Percentiles rank a stretch among this genome's conserved stretches.
These are phyloP conservation scores for Panicum hallii DNA, from an alignment of 202 grass and related monocot species.

Conservation along the genomic window DNA sequence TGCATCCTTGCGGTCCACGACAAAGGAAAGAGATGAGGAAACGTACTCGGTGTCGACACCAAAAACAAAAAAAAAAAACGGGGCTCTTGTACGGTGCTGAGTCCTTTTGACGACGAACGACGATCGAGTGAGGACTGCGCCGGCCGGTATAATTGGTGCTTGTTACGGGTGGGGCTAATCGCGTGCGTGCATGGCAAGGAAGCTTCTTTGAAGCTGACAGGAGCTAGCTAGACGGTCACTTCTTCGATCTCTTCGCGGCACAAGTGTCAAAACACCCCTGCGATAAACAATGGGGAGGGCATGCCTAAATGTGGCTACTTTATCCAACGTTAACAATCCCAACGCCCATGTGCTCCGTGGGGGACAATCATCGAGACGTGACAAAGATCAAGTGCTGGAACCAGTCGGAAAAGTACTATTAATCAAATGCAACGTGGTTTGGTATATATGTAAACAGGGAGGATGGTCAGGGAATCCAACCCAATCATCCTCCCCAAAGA, in stretches of 20 bases:
- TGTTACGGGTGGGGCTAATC: not conserved
- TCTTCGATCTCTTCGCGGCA: not conserved
- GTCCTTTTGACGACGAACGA: not conserved
- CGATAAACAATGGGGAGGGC: constrained; percentile 20
- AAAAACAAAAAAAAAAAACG: not conserved
- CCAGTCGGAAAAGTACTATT: not conserved
- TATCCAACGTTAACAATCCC: not conserved
- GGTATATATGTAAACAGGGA: not conserved
- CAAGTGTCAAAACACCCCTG: not conserved
- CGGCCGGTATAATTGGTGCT: not conserved
- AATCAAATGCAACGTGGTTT: constrained; percentile 37
- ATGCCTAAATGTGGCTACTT: constrained; percentile 23
- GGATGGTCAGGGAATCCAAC: not conserved
- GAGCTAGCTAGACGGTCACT: not conserved
- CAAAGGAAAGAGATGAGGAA: not conserved
- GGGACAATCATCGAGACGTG: not conserved
- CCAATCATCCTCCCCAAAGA: not conserved
- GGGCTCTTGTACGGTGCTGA: not conserved
- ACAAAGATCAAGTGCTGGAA: constrained; percentile 7
- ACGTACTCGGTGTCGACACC: not conserved
- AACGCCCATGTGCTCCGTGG: constrained; percentile 37
- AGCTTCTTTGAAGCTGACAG: constrained; percentile 39
- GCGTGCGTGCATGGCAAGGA: not conserved
- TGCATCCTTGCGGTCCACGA: not conserved
- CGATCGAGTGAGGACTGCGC: not conserved